phyloP scores from a whole-genome alignment of 1,284 basidiomycete genomes.

The Cryptococcus jaspeensis region DNA sequence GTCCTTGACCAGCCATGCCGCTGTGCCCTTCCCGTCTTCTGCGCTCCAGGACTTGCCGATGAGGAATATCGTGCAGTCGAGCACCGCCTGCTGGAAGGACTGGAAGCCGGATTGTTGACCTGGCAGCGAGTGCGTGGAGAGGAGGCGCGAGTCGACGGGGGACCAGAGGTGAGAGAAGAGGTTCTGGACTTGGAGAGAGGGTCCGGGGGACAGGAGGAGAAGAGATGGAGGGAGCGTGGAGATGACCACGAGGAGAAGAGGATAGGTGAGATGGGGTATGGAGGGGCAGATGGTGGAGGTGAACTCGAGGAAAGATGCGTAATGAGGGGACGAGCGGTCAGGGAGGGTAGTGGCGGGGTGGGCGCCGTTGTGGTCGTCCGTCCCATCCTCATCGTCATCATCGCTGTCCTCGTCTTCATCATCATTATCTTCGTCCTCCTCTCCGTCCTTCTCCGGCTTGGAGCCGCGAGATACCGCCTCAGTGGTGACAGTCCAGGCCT shows the following conservation, averaged over 20 bases:
- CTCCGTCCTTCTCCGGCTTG: slow-evolving; percentile 17
- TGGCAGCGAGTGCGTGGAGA: slow-evolving; percentile 43
- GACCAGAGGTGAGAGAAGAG: slow-evolving; percentile 48
- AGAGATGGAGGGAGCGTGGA: slow-evolving; percentile 39
- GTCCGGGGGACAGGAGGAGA: slow-evolving; percentile 27
- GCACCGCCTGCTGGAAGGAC: slow-evolving; percentile 36
- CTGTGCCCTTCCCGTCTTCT: slow-evolving; percentile 18
- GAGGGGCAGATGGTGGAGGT: slow-evolving; percentile 44
- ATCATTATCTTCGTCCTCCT: slow-evolving; percentile 48
- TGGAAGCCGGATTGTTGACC: slow-evolving; percentile 41
- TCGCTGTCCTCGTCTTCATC: slow-evolving; percentile 39
- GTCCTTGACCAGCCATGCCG: slow-evolving; percentile 34
- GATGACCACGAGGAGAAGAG: slow-evolving; percentile 40
- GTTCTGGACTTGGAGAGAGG: slow-evolving; percentile 29
- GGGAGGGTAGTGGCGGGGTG: slow-evolving; percentile 4
- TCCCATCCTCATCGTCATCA: slow-evolving; percentile 15
- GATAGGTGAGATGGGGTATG: slow-evolving; percentile 46
- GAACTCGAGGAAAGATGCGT: slow-evolving; percentile 54
- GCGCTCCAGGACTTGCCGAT: slow-evolving; percentile 25
- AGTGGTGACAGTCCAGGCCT: slow-evolving; percentile 10
- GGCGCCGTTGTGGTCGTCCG: slow-evolving; percentile 8
- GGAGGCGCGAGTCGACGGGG: slow-evolving; percentile 42
- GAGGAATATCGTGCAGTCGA: slow-evolving; percentile 35
- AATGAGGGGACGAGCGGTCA: slow-evolving; percentile 51
- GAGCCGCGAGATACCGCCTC: not conserved